Evolutionary conservation across 495 filamentous ascomycete genomes (phyloP).

Genomic region (Neurospora intermedia): DNA sequence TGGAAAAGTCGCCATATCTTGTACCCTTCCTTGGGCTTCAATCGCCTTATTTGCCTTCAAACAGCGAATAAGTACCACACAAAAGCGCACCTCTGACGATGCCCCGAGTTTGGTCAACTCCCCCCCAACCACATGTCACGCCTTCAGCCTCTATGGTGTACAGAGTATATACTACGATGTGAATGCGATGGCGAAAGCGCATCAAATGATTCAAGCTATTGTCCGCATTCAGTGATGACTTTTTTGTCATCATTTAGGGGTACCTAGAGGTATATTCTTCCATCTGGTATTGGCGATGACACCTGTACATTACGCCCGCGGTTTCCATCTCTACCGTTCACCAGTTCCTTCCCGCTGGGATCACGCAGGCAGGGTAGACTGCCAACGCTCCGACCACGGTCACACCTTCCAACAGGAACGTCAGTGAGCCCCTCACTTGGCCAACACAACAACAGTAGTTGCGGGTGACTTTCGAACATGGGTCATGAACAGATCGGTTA

Average conservation of each 20-base stretch:
- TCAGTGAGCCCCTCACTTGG: neutral
- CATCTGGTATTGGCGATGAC: neutral
- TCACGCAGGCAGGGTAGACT: neutral
- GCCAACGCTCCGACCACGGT: neutral
- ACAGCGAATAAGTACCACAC: neutral
- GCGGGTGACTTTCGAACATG: neutral
- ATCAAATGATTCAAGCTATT: neutral
- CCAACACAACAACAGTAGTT: neutral
- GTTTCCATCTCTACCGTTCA: neutral
- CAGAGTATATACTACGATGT: neutral
- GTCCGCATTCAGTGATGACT: neutral
- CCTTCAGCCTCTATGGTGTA: neutral
- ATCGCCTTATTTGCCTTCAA: neutral
- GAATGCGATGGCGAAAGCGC: neutral
- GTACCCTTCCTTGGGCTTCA: neutral
- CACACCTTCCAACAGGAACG: neutral
- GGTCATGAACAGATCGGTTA: neutral
- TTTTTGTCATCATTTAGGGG: neutral
- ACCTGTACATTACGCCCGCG: neutral
- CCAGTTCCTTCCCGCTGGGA: neutral
- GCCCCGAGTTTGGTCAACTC: neutral
- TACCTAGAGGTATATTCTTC: neutral
- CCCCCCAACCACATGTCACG: neutral
- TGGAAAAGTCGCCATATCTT: neutral
- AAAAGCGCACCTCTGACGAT: neutral